Percentiles rank a stretch among this genome's conserved stretches.
Conservation (phyloP, 306 rosid genomes). For the Mimosa pudica region DNA sequence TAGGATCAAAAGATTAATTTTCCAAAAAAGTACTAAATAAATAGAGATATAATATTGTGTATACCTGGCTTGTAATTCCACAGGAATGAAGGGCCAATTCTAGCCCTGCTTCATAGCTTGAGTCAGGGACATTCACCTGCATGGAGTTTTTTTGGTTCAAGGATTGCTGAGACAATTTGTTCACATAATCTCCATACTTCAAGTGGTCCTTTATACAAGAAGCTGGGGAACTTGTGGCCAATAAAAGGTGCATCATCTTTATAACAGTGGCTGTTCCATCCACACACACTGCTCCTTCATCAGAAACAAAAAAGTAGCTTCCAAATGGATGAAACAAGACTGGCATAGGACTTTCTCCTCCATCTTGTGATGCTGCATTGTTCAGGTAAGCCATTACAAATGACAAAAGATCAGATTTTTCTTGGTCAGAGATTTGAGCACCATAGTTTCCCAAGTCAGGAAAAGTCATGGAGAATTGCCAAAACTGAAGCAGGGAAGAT, state of each 20-base stretch:
- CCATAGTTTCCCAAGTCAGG: conserved; percentile 41
- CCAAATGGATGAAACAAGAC: conserved; percentile 65
- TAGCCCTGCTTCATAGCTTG: conserved; percentile 72
- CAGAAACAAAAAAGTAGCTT: conserved; percentile 59
- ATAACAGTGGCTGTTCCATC: conserved; percentile 53
- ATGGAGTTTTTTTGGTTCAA: conserved; percentile 44
- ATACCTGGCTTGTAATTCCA: conserved; percentile 64
- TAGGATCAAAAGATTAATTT: too few species aligned
- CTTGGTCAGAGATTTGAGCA: conserved; percentile 41
- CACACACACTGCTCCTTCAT: conserved; percentile 66
- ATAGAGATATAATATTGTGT: background rate
- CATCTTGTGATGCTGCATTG: conserved; percentile 33
- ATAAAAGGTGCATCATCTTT: conserved; percentile 65
- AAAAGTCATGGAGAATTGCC: conserved; percentile 57
- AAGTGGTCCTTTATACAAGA: conserved; percentile 61
- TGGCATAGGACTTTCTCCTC: conserved; percentile 38
- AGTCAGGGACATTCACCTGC: conserved; percentile 41
- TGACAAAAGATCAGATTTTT: conserved; percentile 40
- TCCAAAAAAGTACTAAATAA: background rate
- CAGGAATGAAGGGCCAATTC: conserved; percentile 57
- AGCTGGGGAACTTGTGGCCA: conserved; percentile 42
- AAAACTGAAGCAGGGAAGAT: conserved; percentile 48
- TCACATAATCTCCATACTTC: conserved; percentile 63
- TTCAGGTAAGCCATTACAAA: conserved; percentile 42
- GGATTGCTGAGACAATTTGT: conserved; percentile 39